Conservation (phyloP, 805 yeast species). For the Lipomyces lipofer region DNA sequence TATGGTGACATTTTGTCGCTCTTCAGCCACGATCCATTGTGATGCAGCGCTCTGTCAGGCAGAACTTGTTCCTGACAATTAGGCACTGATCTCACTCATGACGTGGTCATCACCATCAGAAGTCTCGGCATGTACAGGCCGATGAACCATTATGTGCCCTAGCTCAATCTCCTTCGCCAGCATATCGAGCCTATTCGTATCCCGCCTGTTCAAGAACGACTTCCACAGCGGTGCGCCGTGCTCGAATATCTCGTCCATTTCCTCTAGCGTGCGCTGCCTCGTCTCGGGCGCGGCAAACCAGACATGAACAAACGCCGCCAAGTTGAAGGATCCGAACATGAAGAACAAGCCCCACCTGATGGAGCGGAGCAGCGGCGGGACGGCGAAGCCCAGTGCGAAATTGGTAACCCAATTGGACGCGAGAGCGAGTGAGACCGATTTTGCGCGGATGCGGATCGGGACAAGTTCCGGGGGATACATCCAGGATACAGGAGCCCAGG, state of each 20-base stretch:
- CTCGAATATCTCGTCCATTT: constrained; percentile 59
- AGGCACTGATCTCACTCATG: too few species aligned
- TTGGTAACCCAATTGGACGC: constrained; percentile 66
- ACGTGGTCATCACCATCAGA: background rate
- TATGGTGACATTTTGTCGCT: too few species aligned
- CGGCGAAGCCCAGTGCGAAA: constrained; percentile 56
- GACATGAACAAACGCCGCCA: constrained; percentile 48
- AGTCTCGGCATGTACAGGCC: background rate
- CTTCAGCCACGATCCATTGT: too few species aligned
- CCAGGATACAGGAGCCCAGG: constrained; percentile 58
- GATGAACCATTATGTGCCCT: background rate
- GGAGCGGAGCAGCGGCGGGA: constrained; percentile 47
- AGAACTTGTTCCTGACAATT: too few species aligned
- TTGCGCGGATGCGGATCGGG: constrained; percentile 65
- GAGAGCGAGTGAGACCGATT: constrained; percentile 56
- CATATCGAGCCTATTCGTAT: background rate
- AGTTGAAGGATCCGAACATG: constrained; percentile 56
- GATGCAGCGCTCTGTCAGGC: too few species aligned
- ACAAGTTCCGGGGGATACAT: constrained; percentile 65
- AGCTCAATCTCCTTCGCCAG: background rate
- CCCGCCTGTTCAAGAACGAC: background rate
- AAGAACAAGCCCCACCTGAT: constrained; percentile 61
- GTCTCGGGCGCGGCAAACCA: constrained; percentile 68
- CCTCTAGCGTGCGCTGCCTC: constrained; percentile 68
- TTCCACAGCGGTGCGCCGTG: constrained; percentile 27